These are phyloP conservation scores for Penicillium sclerotiorum DNA, from an alignment of 2,329 filamentous ascomycete species.

Conservation along the genomic window DNA sequence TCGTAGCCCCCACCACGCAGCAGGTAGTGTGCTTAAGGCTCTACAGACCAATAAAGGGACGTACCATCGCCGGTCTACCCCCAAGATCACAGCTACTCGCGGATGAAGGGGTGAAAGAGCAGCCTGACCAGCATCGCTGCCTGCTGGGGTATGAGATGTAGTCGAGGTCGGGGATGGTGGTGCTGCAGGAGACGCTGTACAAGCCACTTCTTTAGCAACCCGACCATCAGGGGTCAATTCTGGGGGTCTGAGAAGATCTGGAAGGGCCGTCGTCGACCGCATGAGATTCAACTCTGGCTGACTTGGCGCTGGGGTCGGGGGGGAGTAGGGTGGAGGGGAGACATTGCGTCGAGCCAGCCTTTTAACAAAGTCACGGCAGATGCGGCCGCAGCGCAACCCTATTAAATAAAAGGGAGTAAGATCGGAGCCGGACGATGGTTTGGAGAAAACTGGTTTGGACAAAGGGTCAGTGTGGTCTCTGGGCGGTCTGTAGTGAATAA, in stretches of 20 bases:
- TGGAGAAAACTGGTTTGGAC: too few species aligned
- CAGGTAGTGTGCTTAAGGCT: slow-evolving; percentile 70
- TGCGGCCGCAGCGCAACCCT: slow-evolving; percentile 36
- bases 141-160: slow-evolving; percentile 29
- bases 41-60: slow-evolving; percentile 72
- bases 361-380: slow-evolving; percentile 38
- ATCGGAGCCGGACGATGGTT: too few species aligned
- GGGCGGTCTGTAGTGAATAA: too few species aligned
- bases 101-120: slow-evolving; percentile 62
- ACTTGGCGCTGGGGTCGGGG: slow-evolving; percentile 28
- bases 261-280: slow-evolving; percentile 13
- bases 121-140: slow-evolving; percentile 33
- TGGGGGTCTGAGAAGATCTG: slow-evolving; percentile 16
- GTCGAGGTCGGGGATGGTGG: slow-evolving; percentile 35
- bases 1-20: slow-evolving; percentile 71
- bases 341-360: slow-evolving; percentile 46
- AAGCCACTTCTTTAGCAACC: slow-evolving; percentile 34
- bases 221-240: slow-evolving; percentile 16
- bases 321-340: slow-evolving; percentile 38
- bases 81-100: slow-evolving; percentile 75
- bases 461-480: too few species aligned
- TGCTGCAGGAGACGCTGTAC: slow-evolving; percentile 28
- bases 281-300: slow-evolving; percentile 29
- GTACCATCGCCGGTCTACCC: slow-evolving; percentile 73
- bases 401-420: not conserved